A percentile compares a stretch with the other conserved stretches of the same genome.
These are phyloP conservation scores for Trametes pubescens DNA, from an alignment of 1,284 basidiomycete genomes.

Conservation along the genomic window DNA sequence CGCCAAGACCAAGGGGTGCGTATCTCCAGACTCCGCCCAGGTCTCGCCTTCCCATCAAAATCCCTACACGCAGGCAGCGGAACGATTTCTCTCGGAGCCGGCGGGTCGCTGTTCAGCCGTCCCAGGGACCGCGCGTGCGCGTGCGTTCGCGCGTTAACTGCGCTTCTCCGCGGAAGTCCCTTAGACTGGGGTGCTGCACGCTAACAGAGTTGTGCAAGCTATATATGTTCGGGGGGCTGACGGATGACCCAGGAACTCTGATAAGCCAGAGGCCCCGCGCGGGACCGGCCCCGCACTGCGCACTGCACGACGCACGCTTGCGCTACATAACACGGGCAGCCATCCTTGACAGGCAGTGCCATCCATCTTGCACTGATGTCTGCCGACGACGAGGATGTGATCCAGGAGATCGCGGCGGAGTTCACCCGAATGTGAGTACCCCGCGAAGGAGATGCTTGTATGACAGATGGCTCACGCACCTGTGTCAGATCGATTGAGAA, in stretches of 20 bases:
- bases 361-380: conserved; percentile 6
- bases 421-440: conserved; percentile 23
- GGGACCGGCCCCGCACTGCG: background rate
- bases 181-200: background rate
- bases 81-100: no score
- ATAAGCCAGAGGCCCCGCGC: background rate
- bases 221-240: background rate
- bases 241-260: background rate
- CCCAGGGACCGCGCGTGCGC: background rate
- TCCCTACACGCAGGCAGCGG: background rate
- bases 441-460: background rate
- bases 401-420: conserved; percentile 17
- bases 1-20: no score
- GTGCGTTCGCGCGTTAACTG: background rate
- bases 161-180: background rate
- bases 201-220: background rate
- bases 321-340: background rate
- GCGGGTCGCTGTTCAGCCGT: no score
- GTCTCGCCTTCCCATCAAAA: no score
- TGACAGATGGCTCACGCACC: background rate
- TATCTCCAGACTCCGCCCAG: no score
- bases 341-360: background rate
- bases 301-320: background rate
- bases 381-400: conserved; percentile 13
- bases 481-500: conserved; percentile 23